phyloP scores from a whole-genome alignment of 495 filamentous ascomycete species.

The Symbiotaphrina buchneri region DNA sequence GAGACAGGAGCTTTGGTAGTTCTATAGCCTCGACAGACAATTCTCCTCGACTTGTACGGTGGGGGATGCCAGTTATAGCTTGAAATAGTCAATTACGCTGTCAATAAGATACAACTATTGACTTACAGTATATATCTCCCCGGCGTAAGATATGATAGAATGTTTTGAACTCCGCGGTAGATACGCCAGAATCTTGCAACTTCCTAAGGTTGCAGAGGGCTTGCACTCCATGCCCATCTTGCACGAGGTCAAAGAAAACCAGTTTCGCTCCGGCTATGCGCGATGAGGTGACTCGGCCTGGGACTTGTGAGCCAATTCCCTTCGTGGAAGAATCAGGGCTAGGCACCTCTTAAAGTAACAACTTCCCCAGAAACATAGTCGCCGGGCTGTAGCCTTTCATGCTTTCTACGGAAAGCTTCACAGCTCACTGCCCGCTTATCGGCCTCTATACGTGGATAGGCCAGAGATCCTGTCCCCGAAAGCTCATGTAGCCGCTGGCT shows the following conservation, averaged over 20 bases:
- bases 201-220: conserved; percentile 41
- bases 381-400: conserved; percentile 8
- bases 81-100: conserved; percentile 1
- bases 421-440: conserved; percentile 7
- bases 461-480: conserved; percentile 16
- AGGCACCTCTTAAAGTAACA: conserved; percentile 20
- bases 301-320: conserved; percentile 3
- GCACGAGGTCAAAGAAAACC: conserved; percentile 58
- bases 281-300: conserved; percentile 41
- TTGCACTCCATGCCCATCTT: conserved; percentile 50
- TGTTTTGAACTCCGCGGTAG: conserved; percentile 27
- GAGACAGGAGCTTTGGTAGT: conserved; percentile 48
- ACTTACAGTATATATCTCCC: conserved; percentile 62
- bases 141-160: conserved; percentile 33
- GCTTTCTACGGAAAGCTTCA: conserved; percentile 9
- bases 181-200: conserved; percentile 18
- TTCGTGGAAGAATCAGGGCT: neutral
- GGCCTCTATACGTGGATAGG: conserved; percentile 25
- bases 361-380: conserved; percentile 10
- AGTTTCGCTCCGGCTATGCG: conserved; percentile 45
- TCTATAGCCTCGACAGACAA: conserved; percentile 46
- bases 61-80: conserved; percentile 50
- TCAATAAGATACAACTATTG: conserved; percentile 7
- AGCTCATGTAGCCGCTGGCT: conserved; percentile 28
- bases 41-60: conserved; percentile 50